Percentiles rank a stretch among this genome's conserved stretches.
These are phyloP conservation scores for Zhuliangozyma parablackwelliae DNA, from an alignment of 1,139 yeast genomes.

Conservation along the genomic window DNA sequence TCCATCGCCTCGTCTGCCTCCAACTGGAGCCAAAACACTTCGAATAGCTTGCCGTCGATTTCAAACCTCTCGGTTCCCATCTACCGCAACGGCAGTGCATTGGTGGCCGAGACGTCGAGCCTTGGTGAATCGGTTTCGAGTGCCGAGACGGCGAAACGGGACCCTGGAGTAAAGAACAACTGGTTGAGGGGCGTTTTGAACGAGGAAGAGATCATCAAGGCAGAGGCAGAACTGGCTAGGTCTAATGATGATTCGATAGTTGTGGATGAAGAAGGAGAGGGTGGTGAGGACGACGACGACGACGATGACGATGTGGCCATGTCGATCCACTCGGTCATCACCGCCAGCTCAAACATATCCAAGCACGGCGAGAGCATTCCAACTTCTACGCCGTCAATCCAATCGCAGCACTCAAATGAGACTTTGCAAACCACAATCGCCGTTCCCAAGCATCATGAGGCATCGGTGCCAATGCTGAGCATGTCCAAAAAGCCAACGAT, in stretches of 20 bases:
- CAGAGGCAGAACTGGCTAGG: not conserved
- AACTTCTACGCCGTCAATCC: not conserved
- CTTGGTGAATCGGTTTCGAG: too few relatives aligned
- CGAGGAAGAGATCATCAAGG: conserved; percentile 5
- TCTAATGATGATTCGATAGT: not conserved
- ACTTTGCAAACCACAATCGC: conserved; percentile 1
- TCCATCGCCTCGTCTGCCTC: conserved; percentile 3
- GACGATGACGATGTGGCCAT: not conserved
- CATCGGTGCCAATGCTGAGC: too few relatives aligned
- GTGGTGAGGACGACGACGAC: not conserved
- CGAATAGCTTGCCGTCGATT: conserved; percentile 6
- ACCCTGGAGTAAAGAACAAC: conserved; percentile 5
- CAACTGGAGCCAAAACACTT: conserved; percentile 2
- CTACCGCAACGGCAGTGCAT: not conserved
- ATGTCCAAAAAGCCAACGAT: conserved; percentile 33
- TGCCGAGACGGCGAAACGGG: too few relatives aligned
- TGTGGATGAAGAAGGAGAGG: not conserved
- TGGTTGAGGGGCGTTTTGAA: conserved; percentile 15
- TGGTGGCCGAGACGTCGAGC: too few relatives aligned
- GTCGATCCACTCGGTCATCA: not conserved
- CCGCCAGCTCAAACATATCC: too few relatives aligned
- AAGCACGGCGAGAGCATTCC: too few relatives aligned
- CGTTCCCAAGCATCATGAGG: not conserved
- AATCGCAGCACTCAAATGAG: conserved; percentile 1
- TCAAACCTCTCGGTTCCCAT: conserved; percentile 4